phyloP scores from a whole-genome alignment of 1,284 basidiomycete genomes.

The Anthracocystis panici-leucophaei region DNA sequence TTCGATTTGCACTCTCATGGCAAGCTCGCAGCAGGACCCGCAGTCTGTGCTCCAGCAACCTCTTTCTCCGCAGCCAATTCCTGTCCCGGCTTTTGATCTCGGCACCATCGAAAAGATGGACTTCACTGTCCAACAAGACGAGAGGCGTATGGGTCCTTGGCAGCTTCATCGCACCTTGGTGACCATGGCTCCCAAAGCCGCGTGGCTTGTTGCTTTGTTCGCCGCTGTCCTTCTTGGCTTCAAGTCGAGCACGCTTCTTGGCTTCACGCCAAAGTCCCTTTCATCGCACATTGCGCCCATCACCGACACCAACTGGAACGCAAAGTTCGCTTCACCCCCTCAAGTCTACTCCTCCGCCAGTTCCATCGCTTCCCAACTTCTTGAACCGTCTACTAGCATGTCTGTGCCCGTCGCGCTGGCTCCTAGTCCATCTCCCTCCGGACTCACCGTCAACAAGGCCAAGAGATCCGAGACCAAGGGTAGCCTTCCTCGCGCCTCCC shows the following conservation, averaged over 20 bases:
- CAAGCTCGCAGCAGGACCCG: slow-evolving; percentile 6
- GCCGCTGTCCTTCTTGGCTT: slow-evolving; percentile 27
- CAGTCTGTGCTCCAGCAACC: neutral
- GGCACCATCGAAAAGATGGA: slow-evolving; percentile 19
- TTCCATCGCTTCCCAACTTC: neutral
- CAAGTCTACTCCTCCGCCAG: neutral
- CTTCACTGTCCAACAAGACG: neutral
- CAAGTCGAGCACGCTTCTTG: slow-evolving; percentile 17
- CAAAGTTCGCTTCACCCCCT: slow-evolving; percentile 27
- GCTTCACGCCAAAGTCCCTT: neutral
- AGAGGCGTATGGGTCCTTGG: slow-evolving; percentile 2
- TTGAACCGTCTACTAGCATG: neutral
- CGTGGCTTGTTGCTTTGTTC: slow-evolving; percentile 30
- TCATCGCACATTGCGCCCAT: neutral
- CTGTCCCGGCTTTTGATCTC: neutral
- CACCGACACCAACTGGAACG: neutral
- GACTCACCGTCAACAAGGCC: neutral
- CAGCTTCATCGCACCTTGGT: slow-evolving; percentile 6
- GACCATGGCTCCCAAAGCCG: slow-evolving; percentile 13
- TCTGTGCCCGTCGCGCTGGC: slow-evolving; percentile 3
- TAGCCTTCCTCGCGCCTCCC: neutral
- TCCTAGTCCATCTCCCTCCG: slow-evolving; percentile 18
- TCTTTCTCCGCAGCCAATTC: neutral
- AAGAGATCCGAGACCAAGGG: neutral
- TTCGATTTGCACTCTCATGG: slow-evolving; percentile 24